Conservation (phyloP, 257 asterid species). For the Oldenlandia corymbosa region DNA sequence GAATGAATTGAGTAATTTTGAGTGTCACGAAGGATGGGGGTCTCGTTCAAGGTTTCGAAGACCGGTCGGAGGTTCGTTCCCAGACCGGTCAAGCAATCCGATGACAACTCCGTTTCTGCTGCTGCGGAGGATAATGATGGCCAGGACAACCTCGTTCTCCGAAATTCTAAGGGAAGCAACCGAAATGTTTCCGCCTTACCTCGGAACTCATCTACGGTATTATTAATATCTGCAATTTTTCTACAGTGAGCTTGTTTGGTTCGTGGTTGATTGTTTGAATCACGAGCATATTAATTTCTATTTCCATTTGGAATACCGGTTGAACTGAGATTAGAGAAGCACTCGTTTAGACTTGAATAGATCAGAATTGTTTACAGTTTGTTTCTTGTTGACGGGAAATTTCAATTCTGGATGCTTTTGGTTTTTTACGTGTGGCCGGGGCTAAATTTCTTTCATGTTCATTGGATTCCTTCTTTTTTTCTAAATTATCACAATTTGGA, state of each 20-base stretch:
- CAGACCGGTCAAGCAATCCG: constrained; percentile 28
- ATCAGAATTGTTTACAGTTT: too few species aligned
- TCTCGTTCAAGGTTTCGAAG: constrained; percentile 83
- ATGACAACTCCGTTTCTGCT: constrained; percentile 19
- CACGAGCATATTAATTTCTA: too few species aligned
- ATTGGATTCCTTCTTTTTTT: not conserved
- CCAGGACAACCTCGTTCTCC: constrained; percentile 22
- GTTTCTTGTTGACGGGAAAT: not conserved
- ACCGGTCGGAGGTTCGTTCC: constrained; percentile 63
- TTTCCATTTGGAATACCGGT: too few species aligned
- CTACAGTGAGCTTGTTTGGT: not conserved
- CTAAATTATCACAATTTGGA: not conserved
- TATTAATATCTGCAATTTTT: constrained; percentile 10
- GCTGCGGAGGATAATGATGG: constrained; percentile 19
- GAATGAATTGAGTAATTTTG: too few species aligned
- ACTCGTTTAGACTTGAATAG: not conserved
- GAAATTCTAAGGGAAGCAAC: constrained; percentile 24
- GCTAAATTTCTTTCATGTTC: not conserved
- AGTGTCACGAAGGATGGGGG: constrained; percentile 44
- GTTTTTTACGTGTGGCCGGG: not conserved
- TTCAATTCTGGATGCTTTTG: not conserved
- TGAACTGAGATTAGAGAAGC: too few species aligned
- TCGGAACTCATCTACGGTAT: constrained; percentile 36
- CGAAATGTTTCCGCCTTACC: constrained; percentile 20
- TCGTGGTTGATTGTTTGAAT: too few species aligned